phyloP scores from a whole-genome alignment of 169 alveolate species.

The Eimeria praecox region DNA sequence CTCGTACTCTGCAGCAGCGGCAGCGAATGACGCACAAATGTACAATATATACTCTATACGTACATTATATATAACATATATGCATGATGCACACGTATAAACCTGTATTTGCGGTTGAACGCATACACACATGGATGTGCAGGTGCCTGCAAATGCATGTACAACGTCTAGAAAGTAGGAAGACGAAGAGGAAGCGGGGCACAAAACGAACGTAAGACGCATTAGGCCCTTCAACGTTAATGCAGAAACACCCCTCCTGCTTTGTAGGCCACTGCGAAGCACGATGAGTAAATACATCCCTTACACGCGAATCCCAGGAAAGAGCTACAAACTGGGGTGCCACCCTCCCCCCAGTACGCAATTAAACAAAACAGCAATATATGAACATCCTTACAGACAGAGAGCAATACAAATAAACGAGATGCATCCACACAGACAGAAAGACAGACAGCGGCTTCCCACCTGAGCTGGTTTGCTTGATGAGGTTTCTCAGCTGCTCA shows the following conservation, averaged over 20 bases:
- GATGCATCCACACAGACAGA: neutral
- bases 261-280: neutral
- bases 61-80: neutral
- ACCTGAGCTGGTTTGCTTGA: constrained; percentile 91
- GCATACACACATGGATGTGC: too few species aligned
- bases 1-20: constrained; percentile 81
- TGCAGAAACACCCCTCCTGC: neutral
- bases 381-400: neutral
- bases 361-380: neutral
- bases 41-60: constrained; percentile 84
- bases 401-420: neutral
- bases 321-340: neutral
- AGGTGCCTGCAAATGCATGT: neutral
- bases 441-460: constrained; percentile 89
- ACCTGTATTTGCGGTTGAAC: too few species aligned
- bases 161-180: neutral
- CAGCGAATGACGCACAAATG: constrained; percentile 85
- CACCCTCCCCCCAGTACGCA: neutral
- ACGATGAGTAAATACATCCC: neutral
- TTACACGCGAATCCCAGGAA: too few species aligned
- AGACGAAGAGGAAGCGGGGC: neutral
- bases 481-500: constrained; percentile 94
- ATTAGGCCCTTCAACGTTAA: neutral
- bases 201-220: neutral
- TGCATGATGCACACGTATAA: too few species aligned